Percentiles rank a stretch among this genome's conserved stretches.
Evolutionary conservation across 345 rosid species (phyloP).

Genomic region (Hibiscus tridactylites): DNA sequence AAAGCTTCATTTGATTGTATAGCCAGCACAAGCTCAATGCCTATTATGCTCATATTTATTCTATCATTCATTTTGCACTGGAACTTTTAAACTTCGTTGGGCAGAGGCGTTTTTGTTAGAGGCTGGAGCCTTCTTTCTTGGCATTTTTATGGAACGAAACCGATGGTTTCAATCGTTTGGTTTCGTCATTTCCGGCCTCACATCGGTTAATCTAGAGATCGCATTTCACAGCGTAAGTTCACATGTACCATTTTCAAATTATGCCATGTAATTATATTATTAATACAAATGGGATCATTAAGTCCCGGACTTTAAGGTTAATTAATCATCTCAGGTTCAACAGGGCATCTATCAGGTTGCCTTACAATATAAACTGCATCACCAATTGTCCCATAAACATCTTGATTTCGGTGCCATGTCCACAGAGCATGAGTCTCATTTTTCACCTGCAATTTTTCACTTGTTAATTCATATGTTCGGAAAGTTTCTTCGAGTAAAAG

Average conservation of each 20-base stretch:
- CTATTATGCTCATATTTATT: conserved; percentile 2
- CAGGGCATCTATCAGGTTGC: conserved; percentile 48
- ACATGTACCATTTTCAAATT: background rate
- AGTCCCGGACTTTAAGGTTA: background rate
- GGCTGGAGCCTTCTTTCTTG: conserved; percentile 15
- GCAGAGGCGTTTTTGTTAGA: conserved; percentile 24
- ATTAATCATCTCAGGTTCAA: conserved; percentile 16
- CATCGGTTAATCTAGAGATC: no score
- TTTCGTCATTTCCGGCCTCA: no score
- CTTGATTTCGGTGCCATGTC: conserved; percentile 85
- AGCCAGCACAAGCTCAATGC: conserved; percentile 5
- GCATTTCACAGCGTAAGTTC: no score
- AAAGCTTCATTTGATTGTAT: conserved; percentile 13
- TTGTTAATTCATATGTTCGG: background rate
- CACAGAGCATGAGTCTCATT: conserved; percentile 85
- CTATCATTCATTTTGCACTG: conserved; percentile 11
- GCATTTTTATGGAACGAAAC: no score
- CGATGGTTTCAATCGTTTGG: no score
- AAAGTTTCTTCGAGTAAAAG: background rate
- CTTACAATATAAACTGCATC: conserved; percentile 70
- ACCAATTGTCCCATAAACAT: conserved; percentile 33
- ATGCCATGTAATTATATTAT: background rate
- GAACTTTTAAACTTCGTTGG: background rate
- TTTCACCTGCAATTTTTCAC: conserved; percentile 41
- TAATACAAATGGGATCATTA: background rate